phyloP scores from a whole-genome alignment of 2,329 filamentous ascomycete genomes.

The Colletotrichum cordylinicola region DNA sequence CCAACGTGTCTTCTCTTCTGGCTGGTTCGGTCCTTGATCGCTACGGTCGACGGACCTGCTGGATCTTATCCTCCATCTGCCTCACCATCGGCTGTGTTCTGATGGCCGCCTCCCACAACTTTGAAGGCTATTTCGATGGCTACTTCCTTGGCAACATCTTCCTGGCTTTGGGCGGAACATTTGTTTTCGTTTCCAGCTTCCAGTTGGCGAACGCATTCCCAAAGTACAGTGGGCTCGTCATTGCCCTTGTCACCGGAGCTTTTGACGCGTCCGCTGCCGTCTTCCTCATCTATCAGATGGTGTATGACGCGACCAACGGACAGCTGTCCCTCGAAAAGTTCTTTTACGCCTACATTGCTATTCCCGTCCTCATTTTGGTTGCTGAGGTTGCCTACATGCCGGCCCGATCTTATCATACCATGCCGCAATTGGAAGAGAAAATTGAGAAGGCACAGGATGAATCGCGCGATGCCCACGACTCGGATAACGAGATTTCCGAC shows the following conservation, averaged over 20 bases:
- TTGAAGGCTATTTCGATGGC: conserved; percentile 72
- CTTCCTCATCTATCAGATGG: conserved; percentile 75
- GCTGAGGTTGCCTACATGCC: conserved; percentile 48
- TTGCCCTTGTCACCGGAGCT: conserved; percentile 80
- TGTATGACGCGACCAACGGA: conserved; percentile 64
- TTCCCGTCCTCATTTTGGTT: conserved; percentile 40
- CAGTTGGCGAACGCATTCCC: conserved; percentile 87
- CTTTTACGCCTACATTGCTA: conserved; percentile 43
- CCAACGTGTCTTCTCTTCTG: conserved; percentile 85
- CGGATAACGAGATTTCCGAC: conserved; percentile 60
- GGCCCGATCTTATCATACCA: conserved; percentile 40
- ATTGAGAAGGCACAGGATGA: conserved; percentile 42
- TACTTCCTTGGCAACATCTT: conserved; percentile 78
- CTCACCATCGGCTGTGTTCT: conserved; percentile 72
- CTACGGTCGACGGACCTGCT: conserved; percentile 80
- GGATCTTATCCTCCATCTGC: conserved; percentile 72
- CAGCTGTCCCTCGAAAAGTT: conserved; percentile 41
- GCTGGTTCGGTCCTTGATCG: conserved; percentile 85
- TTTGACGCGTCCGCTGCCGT: conserved; percentile 84
- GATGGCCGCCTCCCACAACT: conserved; percentile 69
- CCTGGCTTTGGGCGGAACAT: conserved; percentile 80
- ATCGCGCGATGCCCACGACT: conserved; percentile 51
- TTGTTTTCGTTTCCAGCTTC: conserved; percentile 83
- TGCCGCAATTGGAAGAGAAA: conserved; percentile 43
- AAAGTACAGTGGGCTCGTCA: conserved; percentile 74